Evolutionary conservation across 2,329 filamentous ascomycete genomes (phyloP).

Genomic region (Paraconiothyrium sp.): DNA sequence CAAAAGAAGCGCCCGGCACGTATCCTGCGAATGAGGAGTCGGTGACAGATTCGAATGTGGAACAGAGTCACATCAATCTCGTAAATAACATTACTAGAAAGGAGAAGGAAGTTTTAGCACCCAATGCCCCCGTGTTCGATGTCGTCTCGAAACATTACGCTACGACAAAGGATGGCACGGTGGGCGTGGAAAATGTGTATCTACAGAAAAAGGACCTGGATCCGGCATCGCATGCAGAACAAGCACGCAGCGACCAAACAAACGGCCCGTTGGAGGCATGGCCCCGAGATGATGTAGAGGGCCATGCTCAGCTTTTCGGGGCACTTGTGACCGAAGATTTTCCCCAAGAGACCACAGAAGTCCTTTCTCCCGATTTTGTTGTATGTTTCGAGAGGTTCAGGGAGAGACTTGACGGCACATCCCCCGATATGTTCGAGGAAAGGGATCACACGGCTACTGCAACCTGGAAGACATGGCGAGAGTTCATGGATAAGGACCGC

Average conservation of each 20-base stretch:
- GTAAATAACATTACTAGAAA: neutral
- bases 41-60: too few relatives aligned
- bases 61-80: neutral
- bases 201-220: neutral
- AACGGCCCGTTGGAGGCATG: neutral
- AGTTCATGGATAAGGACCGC: neutral
- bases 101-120: neutral
- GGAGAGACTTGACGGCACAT: neutral
- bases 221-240: neutral
- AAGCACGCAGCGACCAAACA: neutral
- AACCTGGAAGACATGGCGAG: neutral
- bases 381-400: slow-evolving; percentile 22
- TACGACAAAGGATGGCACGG: neutral
- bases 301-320: neutral
- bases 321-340: neutral
- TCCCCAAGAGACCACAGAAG: neutral
- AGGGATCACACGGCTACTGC: neutral
- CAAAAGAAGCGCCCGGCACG: too few relatives aligned
- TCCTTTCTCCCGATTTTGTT: slow-evolving; percentile 8
- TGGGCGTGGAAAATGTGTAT: neutral
- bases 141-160: neutral
- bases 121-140: neutral
- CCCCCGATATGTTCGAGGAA: slow-evolving; percentile 10
- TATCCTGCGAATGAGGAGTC: too few relatives aligned
- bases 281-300: neutral